Base-by-base conservation (phyloP, 2,329 filamentous ascomycete species). In the Piedraia hortae region DNA sequence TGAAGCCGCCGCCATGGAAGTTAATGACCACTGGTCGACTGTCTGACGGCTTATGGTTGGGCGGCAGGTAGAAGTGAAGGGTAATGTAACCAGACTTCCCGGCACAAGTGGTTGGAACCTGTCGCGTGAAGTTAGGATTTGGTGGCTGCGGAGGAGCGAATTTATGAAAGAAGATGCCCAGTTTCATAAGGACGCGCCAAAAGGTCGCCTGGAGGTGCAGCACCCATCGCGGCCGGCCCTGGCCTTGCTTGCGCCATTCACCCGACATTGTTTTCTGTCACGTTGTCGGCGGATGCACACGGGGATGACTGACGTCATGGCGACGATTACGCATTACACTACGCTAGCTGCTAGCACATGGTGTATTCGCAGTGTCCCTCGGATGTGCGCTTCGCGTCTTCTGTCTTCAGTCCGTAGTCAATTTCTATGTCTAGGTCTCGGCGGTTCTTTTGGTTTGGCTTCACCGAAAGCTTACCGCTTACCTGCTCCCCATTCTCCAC, bases 341-440 rank as follows among this genome's bases (percentile, higher is more conserved):
- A n/a, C n/a, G n/a, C n/a, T n/a, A n/a, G 68, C 43, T 69, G 80
- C 31, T 42, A 45, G 33, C 42, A 56, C 53, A 69, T 69, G 44
- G 70, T 82, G 58, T 91, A 97, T 35, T 65, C 56, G 46, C 70
- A 74, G 30, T 51, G 44, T 25, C 78, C 82, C 39, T 65, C 47
- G 4, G 65, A 62, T 27, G 54, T 50, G 34, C 85, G 63, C 30
- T 58, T 70, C 14, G 51, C 47, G 42, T 93, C 80, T 12, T 64
- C 50, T 3, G 78, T 74, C 38, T 75, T 60, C 23, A 91, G 61
- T 39, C 64, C 58, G 53, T 93, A 93, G 20, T 65, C 56, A 40
- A 97, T 62, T 39, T 61, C 65, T 43, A 97, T 89, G 47, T 97
- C 85, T 24, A 97, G 59, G 45, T 97, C 85, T 33, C 85, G 70